Conservation (phyloP, 257 asterid genomes). For the Datura wrightii region DNA sequence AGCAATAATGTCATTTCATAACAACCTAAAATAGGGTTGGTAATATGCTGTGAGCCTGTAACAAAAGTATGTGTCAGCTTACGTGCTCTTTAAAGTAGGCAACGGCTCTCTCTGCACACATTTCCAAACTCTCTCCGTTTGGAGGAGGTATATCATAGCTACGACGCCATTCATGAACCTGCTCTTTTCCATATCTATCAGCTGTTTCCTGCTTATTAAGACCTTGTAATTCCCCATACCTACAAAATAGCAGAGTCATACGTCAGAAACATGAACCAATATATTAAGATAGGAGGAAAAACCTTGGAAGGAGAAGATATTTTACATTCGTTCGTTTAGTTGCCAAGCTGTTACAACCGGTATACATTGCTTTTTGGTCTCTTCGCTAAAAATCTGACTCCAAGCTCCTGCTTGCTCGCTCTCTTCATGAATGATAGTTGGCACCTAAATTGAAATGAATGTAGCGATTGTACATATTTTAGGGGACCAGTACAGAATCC, state of each 20-base stretch:
- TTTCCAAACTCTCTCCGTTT: conserved; percentile 96
- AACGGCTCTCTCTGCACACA: conserved; percentile 99
- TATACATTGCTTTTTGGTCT: conserved; percentile 81
- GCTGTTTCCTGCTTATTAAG: conserved; percentile 98
- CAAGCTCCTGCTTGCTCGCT: conserved; percentile 78
- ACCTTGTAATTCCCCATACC: conserved; percentile 99
- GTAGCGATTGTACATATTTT: not conserved
- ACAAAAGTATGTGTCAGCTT: conserved; percentile 35
- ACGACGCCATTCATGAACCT: conserved; percentile 98
- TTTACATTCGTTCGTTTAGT: conserved; percentile 92
- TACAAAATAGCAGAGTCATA: conserved; percentile 33
- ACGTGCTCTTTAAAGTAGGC: conserved; percentile 86
- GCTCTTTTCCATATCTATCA: conserved; percentile 82
- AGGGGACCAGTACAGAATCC: not conserved
- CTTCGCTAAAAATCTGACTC: conserved; percentile 95
- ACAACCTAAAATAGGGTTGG: not conserved
- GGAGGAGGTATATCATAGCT: conserved; percentile 98
- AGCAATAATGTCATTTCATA: conserved; percentile 31
- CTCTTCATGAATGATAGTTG: conserved; percentile 82
- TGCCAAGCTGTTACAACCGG: conserved; percentile 99
- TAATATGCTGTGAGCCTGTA: not conserved
- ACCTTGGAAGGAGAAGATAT: conserved; percentile 17
- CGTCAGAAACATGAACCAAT: conserved; percentile 12
- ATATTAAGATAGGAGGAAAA: not conserved
- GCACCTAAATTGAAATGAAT: conserved; percentile 61